Conservation (phyloP, 2,329 filamentous ascomycete species). For the Thelonectria blattea region DNA sequence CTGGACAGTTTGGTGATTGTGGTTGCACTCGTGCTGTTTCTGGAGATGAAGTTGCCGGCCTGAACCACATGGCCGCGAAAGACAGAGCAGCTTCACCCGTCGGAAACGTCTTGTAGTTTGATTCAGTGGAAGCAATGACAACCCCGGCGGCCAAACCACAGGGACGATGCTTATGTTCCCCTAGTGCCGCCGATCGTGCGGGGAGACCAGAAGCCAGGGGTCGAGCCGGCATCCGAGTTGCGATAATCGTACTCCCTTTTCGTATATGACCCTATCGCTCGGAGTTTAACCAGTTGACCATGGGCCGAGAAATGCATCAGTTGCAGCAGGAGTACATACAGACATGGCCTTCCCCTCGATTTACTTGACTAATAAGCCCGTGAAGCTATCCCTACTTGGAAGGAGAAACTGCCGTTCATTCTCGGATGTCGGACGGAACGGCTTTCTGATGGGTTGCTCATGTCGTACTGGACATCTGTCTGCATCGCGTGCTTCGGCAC, state of each 20-base stretch:
- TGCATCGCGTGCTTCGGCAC: not conserved
- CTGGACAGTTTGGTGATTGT: too few species aligned
- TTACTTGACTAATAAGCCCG: not conserved
- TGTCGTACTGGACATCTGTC: too few species aligned
- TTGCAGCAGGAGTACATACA: not conserved
- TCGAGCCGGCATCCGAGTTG: not conserved
- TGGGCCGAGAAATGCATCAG: not conserved
- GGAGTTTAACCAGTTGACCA: not conserved
- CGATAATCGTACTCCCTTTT: not conserved
- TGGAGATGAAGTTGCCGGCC: not conserved
- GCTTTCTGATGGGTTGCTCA: slow-evolving; percentile 9
- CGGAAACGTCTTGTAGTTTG: not conserved
- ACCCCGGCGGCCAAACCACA: slow-evolving; percentile 11
- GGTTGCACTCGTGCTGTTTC: too few species aligned
- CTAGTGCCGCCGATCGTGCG: slow-evolving; percentile 22
- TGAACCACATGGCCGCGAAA: not conserved
- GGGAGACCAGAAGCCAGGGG: not conserved
- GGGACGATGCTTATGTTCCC: slow-evolving; percentile 1
- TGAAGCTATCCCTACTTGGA: not conserved
- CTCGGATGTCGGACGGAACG: slow-evolving; percentile 1
- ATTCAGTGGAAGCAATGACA: not conserved
- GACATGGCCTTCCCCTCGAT: not conserved
- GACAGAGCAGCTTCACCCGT: not conserved
- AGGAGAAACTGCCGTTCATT: not conserved
- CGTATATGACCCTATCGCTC: not conserved